Evolutionary conservation across 2,329 filamentous ascomycete species (phyloP).

Genomic region (Mycogone perniciosa): DNA sequence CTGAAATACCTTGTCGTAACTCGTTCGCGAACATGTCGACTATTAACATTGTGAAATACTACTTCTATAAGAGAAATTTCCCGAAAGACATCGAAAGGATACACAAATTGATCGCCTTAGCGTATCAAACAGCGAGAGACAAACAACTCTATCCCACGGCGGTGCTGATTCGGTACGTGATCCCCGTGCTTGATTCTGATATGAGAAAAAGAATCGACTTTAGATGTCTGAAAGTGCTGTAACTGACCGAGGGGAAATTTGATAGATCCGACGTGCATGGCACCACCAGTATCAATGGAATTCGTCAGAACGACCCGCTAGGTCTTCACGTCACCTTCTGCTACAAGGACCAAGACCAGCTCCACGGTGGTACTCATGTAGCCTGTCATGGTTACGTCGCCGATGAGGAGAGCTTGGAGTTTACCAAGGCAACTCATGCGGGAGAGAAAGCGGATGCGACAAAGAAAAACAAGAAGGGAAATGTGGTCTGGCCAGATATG

Average conservation of each 20-base stretch:
- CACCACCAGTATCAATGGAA: slow-evolving; percentile 10
- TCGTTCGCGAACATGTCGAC: no score
- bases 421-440: slow-evolving; percentile 6
- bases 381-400: slow-evolving; percentile 13
- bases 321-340: slow-evolving; percentile 11
- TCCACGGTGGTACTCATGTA: slow-evolving; percentile 9
- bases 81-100: not conserved
- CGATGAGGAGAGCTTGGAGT: slow-evolving; percentile 7
- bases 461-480: slow-evolving; percentile 1
- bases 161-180: slow-evolving; percentile 2
- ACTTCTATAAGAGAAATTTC: slow-evolving; percentile 3
- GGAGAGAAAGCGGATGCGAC: slow-evolving; percentile 12
- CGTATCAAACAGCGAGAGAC: slow-evolving; percentile 8
- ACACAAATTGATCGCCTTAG: slow-evolving; percentile 5
- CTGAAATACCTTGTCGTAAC: no score
- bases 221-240: no score
- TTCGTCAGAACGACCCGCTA: slow-evolving; percentile 9
- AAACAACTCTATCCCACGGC: slow-evolving; percentile 5
- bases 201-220: no score
- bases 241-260: not conserved
- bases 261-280: slow-evolving; percentile 5
- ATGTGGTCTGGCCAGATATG: slow-evolving; percentile 11
- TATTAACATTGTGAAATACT: slow-evolving; percentile 9
- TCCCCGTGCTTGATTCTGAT: not conserved
- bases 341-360: slow-evolving; percentile 11